phyloP scores from a whole-genome alignment of 2,329 filamentous ascomycete species.

The Fusarium odoratissimum region DNA sequence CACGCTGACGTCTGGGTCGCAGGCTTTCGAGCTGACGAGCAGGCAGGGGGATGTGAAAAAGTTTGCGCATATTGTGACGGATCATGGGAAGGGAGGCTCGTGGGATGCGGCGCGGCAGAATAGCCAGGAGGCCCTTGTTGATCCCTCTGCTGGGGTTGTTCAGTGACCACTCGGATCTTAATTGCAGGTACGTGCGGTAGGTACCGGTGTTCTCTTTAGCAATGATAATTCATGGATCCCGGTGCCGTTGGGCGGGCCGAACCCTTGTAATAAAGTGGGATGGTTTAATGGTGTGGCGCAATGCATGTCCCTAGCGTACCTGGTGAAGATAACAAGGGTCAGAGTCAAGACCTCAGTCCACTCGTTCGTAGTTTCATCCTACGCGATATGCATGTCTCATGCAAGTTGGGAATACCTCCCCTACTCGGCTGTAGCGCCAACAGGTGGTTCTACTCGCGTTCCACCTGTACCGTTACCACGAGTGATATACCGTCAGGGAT shows the following conservation, averaged over 20 bases:
- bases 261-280: not conserved
- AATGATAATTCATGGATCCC: not conserved
- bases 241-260: not conserved
- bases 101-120: slow-evolving; percentile 13
- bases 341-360: not conserved
- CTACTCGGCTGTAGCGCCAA: slow-evolving; percentile 2
- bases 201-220: not conserved
- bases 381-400: slow-evolving; percentile 4
- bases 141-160: not conserved
- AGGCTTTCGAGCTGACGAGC: slow-evolving; percentile 12
- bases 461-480: not conserved
- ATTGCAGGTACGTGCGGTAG: not conserved
- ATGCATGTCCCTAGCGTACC: not conserved
- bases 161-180: not conserved
- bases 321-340: not conserved
- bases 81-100: not conserved
- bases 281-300: not conserved
- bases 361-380: not conserved
- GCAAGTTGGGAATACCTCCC: slow-evolving; percentile 1
- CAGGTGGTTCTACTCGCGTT: not conserved
- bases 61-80: slow-evolving; percentile 5
- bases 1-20: slow-evolving; percentile 1
- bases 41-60: slow-evolving; percentile 1
- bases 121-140: slow-evolving; percentile 27
- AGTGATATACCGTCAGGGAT: not conserved